A percentile compares a stretch with the other conserved stretches of the same genome.
Conservation (phyloP, 2,329 filamentous ascomycete genomes). For the Arthroderma sp. region DNA sequence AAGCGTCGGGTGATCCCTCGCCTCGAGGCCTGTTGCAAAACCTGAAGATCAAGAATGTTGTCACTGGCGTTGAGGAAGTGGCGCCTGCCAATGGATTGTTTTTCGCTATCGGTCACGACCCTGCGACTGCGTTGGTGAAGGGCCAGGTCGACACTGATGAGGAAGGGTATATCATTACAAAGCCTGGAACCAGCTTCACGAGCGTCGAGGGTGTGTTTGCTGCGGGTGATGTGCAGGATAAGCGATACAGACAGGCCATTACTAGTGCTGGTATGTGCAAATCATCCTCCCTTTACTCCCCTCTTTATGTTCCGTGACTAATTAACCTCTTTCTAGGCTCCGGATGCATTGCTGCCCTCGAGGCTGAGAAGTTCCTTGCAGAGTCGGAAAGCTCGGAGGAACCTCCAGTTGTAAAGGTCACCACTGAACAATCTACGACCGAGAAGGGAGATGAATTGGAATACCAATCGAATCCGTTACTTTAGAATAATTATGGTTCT, state of each 20-base stretch:
- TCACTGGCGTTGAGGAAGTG: slow-evolving; percentile 65
- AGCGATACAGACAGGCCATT: slow-evolving; percentile 93
- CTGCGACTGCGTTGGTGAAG: slow-evolving; percentile 81
- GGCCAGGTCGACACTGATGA: slow-evolving; percentile 75
- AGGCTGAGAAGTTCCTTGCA: slow-evolving; percentile 84
- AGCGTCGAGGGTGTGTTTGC: slow-evolving; percentile 88
- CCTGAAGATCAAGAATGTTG: slow-evolving; percentile 66
- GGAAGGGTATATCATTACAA: slow-evolving; percentile 82
- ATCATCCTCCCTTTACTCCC: background rate
- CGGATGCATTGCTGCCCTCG: slow-evolving; percentile 87
- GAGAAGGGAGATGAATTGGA: slow-evolving; percentile 41
- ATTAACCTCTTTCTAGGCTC: slow-evolving; percentile 11
- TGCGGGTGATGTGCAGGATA: slow-evolving; percentile 95
- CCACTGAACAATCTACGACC: slow-evolving; percentile 34
- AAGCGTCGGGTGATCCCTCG: slow-evolving; percentile 74
- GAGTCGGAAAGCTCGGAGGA: slow-evolving; percentile 50
- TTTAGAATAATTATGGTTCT: slow-evolving; percentile 31
- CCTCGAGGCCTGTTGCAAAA: slow-evolving; percentile 69
- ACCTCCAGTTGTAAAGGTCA: slow-evolving; percentile 18
- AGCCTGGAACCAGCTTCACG: slow-evolving; percentile 77
- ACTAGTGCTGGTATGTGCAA: slow-evolving; percentile 73
- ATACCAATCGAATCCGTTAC: slow-evolving; percentile 50
- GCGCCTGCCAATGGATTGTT: slow-evolving; percentile 85
- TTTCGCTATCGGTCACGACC: slow-evolving; percentile 95
- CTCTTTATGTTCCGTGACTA: background rate